These are phyloP conservation scores for Diaporthe sp. DNA, from an alignment of 2,329 filamentous ascomycete genomes.

Conservation along the genomic window DNA sequence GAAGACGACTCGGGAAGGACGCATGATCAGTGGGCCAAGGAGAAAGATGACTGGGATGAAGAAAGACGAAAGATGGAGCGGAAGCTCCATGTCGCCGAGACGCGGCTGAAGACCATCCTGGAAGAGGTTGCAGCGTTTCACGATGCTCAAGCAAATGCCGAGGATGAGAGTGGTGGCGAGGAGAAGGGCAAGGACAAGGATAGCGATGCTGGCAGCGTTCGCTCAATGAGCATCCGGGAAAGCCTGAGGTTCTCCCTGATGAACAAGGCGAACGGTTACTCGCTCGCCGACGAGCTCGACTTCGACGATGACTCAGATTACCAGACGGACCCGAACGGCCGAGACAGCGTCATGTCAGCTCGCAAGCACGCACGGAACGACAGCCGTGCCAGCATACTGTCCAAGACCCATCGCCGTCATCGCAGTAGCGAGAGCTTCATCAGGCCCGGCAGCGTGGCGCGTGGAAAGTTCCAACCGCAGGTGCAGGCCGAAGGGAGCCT, in stretches of 20 bases:
- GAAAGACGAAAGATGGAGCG: conserved; percentile 87
- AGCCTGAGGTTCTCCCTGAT: conserved; percentile 80
- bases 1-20: conserved; percentile 87
- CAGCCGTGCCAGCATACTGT: conserved; percentile 69
- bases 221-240: conserved; percentile 80
- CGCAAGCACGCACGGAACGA: conserved; percentile 64
- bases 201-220: conserved; percentile 79
- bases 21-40: conserved; percentile 84
- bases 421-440: conserved; percentile 70
- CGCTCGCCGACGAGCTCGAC: conserved; percentile 90
- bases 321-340: conserved; percentile 78
- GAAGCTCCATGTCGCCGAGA: conserved; percentile 91
- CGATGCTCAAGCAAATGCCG: conserved; percentile 53
- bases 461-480: conserved; percentile 67
- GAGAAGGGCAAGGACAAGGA: conserved; percentile 73
- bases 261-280: conserved; percentile 76
- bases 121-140: conserved; percentile 86
- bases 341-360: conserved; percentile 70
- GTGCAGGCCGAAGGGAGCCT: conserved; percentile 60
- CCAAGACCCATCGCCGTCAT: conserved; percentile 65
- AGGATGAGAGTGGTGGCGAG: conserved; percentile 63
- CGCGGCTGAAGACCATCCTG: conserved; percentile 83
- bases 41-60: conserved; percentile 87
- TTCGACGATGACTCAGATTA: conserved; percentile 84
- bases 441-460: conserved; percentile 66